Conservation (phyloP, 768 basidiomycete genomes). For the Pilatotrama ljubarskyi region DNA sequence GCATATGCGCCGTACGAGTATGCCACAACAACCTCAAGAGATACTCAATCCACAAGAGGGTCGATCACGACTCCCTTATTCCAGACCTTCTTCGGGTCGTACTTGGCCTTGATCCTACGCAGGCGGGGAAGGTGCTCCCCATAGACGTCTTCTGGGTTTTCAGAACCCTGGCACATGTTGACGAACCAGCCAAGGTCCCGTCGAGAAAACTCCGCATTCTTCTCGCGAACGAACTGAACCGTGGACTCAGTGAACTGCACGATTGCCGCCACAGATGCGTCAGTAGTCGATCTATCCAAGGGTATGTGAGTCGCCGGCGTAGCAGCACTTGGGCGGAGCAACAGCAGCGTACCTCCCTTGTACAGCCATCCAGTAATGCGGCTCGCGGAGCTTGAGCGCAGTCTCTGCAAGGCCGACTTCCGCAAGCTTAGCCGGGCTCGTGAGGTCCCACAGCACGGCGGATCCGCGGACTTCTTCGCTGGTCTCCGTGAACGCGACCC, state of each 20-base stretch:
- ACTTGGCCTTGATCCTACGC: slow-evolving; percentile 32
- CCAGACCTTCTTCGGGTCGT: slow-evolving; percentile 35
- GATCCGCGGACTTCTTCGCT: slow-evolving; percentile 19
- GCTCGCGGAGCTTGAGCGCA: slow-evolving; percentile 16
- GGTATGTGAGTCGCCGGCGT: too few species aligned
- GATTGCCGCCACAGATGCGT: slow-evolving; percentile 8
- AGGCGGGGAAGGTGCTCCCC: slow-evolving; percentile 29
- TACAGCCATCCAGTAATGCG: slow-evolving; percentile 26
- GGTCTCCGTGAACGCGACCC: slow-evolving; percentile 20
- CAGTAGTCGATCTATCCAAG: slow-evolving; percentile 18
- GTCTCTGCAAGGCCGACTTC: slow-evolving; percentile 8
- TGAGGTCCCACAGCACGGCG: slow-evolving; percentile 21
- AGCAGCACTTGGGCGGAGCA: neutral
- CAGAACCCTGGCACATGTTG: slow-evolving; percentile 26
- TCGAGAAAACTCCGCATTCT: slow-evolving; percentile 22
- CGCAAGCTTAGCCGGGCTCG: slow-evolving; percentile 12
- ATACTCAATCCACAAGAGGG: slow-evolving; percentile 14
- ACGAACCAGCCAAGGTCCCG: slow-evolving; percentile 22
- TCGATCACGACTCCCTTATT: slow-evolving; percentile 30
- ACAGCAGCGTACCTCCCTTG: slow-evolving; percentile 26
- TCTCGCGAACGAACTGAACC: slow-evolving; percentile 17
- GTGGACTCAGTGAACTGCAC: slow-evolving; percentile 2
- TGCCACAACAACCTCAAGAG: too few species aligned
- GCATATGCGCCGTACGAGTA: too few species aligned
- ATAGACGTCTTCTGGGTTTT: slow-evolving; percentile 31